Percentiles rank a stretch among this genome's conserved stretches.
phyloP scores from a whole-genome alignment of 768 basidiomycete species.

The Naganishia randhawae region DNA sequence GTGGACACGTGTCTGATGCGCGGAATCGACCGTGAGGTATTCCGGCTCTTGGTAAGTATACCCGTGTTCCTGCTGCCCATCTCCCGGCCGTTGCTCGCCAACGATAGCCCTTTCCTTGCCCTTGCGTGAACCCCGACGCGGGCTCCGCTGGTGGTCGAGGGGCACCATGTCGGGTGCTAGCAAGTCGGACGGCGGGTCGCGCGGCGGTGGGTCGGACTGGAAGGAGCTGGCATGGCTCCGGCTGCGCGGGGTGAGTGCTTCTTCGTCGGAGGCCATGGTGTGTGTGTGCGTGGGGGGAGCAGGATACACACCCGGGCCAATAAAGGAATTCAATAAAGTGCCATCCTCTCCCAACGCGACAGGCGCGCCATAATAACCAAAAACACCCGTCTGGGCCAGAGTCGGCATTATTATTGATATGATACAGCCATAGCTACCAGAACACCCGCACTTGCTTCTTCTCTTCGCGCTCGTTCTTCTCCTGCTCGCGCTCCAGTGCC shows the following conservation, averaged over 20 bases:
- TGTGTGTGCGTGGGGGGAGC: no score
- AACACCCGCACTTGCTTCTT: constrained; percentile 3
- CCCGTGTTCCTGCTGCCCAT: neutral
- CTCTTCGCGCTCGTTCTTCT: neutral
- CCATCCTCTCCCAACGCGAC: no score
- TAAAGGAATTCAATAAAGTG: neutral
- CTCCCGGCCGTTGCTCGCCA: neutral
- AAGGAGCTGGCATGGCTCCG: no score
- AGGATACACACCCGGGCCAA: no score
- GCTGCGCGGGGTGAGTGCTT: no score
- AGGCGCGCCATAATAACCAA: neutral
- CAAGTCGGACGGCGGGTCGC: no score
- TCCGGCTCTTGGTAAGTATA: constrained; percentile 7
- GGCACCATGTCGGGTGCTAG: neutral
- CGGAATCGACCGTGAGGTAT: neutral
- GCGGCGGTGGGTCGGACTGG: no score
- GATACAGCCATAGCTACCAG: no score
- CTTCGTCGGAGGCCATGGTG: no score
- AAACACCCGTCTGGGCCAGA: neutral
- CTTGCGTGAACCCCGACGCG: neutral
- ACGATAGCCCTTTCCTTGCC: constrained; percentile 5
- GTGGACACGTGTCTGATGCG: neutral
- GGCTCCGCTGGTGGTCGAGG: neutral
- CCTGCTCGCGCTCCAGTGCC: neutral
- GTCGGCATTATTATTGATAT: no score